Base-by-base conservation (phyloP, 495 filamentous ascomycete species). In the Hyaloscypha variabilis region DNA sequence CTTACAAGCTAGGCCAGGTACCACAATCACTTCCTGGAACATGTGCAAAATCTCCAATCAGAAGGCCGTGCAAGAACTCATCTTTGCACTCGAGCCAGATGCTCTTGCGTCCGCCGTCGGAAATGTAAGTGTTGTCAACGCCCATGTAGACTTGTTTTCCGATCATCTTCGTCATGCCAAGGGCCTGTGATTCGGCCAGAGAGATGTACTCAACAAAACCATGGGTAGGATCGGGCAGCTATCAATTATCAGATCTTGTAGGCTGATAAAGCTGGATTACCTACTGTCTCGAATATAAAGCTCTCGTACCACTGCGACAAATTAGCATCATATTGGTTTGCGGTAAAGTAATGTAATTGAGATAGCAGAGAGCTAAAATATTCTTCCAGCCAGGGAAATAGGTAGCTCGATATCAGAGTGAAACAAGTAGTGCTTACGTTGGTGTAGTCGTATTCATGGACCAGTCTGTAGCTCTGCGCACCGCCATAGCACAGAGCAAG, bases 21-120 rank as follows among this genome's bases (percentile, higher is more conserved):
- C 91, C 91, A 69, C 91, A 94, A 54, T 72, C 74, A 21, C 81
- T 79, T 8, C 82, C 84, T 1, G 91, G 91, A 84, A 93, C 91
- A 75, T 93, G 91, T 3, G 81, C 78, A 63, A 93, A 82, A 69
- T 93, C 91, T 51, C 87, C 82, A 55, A 93, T 79, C 71, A 93
- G 85, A 26, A 94, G 79, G 2, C 89, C 90, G 26, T 85, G 77
- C 42, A 79, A 87, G 74, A 85, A 94, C 28, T 80, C 76, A 59
- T 86, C 83, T 65, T 87, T 90, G 76, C 85, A 89, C 62, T 82
- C 82, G 17, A 94, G 79, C 19, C 91, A 87, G 29, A 91, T 83
- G 11, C 87, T 89, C 6, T 82, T 75, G 23, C 91, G 89, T 13
- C 91, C 90, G 63, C 64, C 66, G 1, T 10, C 17, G 66, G 65